Evolutionary conservation across 805 yeast genomes (phyloP).

Genomic region (Blastobotrys mokoenaii): DNA sequence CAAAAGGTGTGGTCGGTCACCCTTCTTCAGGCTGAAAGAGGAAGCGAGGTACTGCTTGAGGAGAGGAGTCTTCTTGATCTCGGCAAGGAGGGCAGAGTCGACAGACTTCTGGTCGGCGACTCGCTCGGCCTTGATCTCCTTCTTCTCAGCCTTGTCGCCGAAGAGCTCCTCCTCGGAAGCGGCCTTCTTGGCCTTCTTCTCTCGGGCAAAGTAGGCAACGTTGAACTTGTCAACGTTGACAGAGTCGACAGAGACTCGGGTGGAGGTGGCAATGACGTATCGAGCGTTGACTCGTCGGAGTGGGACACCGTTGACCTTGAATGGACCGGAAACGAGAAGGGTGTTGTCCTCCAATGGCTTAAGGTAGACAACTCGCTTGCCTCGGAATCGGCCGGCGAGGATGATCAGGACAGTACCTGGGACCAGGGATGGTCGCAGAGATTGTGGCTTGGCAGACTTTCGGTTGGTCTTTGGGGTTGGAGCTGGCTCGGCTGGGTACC

Average conservation of each 20-base stretch:
- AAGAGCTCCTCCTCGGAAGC: constrained; percentile 85
- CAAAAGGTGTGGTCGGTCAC: constrained; percentile 97
- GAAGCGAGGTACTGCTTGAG: constrained; percentile 94
- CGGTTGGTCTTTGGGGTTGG: constrained; percentile 83
- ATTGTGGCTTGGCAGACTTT: constrained; percentile 88
- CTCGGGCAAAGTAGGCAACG: constrained; percentile 94
- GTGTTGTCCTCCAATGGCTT: constrained; percentile 98
- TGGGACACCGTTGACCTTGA: constrained; percentile 99
- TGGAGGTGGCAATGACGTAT: constrained; percentile 98
- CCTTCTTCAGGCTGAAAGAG: constrained; percentile 93
- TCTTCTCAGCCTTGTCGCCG: constrained; percentile 66
- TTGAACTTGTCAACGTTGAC: constrained; percentile 87
- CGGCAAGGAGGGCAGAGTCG: constrained; percentile 85
- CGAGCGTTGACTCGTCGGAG: constrained; percentile 98
- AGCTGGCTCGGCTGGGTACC: constrained; percentile 84
- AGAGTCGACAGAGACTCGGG: constrained; percentile 70
- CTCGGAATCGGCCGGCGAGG: constrained; percentile 99
- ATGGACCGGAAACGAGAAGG: constrained; percentile 94
- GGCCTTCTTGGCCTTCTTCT: constrained; percentile 72
- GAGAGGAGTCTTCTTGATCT: constrained; percentile 95
- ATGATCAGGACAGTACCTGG: constrained; percentile 97
- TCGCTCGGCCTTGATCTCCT: constrained; percentile 87
- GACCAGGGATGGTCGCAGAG: constrained; percentile 88
- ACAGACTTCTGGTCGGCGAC: constrained; percentile 93
- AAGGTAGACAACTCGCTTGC: constrained; percentile 98